These are phyloP conservation scores for Cladobotryum protrusum DNA, from an alignment of 2,329 filamentous ascomycete genomes.

Conservation along the genomic window DNA sequence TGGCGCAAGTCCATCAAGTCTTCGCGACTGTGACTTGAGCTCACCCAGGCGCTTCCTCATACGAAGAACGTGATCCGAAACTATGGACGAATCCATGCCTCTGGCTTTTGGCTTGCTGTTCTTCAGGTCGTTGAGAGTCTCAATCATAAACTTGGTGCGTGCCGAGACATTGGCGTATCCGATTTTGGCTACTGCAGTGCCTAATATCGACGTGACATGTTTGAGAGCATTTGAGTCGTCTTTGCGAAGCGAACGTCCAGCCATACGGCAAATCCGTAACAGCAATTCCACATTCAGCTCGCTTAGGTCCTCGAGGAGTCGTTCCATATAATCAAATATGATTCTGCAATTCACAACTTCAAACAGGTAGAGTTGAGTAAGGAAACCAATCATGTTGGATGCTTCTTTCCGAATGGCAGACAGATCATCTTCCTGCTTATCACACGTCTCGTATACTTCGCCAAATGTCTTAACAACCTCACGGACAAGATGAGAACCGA, in stretches of 20 bases:
- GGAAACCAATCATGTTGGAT: slow-evolving; percentile 72
- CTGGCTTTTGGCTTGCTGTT: slow-evolving; percentile 85
- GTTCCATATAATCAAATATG: slow-evolving; percentile 83
- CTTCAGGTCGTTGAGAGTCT: slow-evolving; percentile 89
- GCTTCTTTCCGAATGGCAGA: slow-evolving; percentile 29
- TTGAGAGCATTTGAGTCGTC: slow-evolving; percentile 86
- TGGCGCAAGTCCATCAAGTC: slow-evolving; percentile 70
- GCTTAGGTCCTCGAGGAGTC: slow-evolving; percentile 67
- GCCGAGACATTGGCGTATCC: slow-evolving; percentile 71
- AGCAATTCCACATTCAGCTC: slow-evolving; percentile 87
- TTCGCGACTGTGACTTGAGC: slow-evolving; percentile 52
- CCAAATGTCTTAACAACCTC: slow-evolving; percentile 71
- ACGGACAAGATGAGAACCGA: slow-evolving; percentile 81
- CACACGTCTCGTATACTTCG: slow-evolving; percentile 48
- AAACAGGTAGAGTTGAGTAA: slow-evolving; percentile 88
- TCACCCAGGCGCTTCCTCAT: slow-evolving; percentile 86
- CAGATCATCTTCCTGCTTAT: slow-evolving; percentile 35
- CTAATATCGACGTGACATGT: slow-evolving; percentile 76
- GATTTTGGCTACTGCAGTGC: slow-evolving; percentile 60
- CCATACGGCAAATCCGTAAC: slow-evolving; percentile 74
- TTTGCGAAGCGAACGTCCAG: slow-evolving; percentile 74
- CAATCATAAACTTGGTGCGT: slow-evolving; percentile 94
- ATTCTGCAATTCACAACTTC: slow-evolving; percentile 77
- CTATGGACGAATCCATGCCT: slow-evolving; percentile 61
- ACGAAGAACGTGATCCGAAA: slow-evolving; percentile 73